phyloP scores from a whole-genome alignment of 441 rosid species.

The Eruca vesicaria region DNA sequence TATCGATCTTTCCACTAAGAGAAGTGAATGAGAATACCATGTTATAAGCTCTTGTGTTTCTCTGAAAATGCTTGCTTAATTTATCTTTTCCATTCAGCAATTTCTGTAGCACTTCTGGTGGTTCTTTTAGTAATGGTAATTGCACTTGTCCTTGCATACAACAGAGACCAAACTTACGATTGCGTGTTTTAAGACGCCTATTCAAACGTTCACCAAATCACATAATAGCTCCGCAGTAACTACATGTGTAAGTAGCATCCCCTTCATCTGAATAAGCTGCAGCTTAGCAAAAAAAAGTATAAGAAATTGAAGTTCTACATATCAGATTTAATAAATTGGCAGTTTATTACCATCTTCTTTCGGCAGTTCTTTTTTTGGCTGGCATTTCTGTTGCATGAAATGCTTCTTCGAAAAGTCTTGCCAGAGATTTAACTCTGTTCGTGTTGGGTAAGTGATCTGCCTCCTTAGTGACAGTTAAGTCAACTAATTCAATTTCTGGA shows the following conservation, averaged over 20 bases:
- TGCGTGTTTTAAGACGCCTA: neutral
- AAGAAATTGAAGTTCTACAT: neutral
- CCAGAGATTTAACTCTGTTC: neutral
- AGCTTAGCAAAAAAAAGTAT: neutral
- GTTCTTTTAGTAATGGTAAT: too few relatives aligned
- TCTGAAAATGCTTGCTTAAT: too few relatives aligned
- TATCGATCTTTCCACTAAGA: too few relatives aligned
- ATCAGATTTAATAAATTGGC: neutral
- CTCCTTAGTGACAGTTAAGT: neutral
- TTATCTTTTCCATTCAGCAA: too few relatives aligned
- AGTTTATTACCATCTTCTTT: neutral
- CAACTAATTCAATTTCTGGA: neutral
- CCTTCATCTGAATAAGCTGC: neutral
- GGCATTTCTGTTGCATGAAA: neutral
- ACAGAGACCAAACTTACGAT: too few relatives aligned
- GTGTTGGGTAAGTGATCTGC: neutral
- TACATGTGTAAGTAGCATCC: neutral
- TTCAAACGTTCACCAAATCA: neutral
- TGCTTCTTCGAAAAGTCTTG: neutral
- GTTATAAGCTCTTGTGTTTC: too few relatives aligned
- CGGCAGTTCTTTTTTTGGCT: neutral
- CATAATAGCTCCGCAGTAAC: neutral
- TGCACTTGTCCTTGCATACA: too few relatives aligned
- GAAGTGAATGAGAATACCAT: too few relatives aligned
- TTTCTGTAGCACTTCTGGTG: too few relatives aligned